Evolutionary conservation across 1,139 yeast species (phyloP).

Genomic region (Suhomyces ambrosiae): DNA sequence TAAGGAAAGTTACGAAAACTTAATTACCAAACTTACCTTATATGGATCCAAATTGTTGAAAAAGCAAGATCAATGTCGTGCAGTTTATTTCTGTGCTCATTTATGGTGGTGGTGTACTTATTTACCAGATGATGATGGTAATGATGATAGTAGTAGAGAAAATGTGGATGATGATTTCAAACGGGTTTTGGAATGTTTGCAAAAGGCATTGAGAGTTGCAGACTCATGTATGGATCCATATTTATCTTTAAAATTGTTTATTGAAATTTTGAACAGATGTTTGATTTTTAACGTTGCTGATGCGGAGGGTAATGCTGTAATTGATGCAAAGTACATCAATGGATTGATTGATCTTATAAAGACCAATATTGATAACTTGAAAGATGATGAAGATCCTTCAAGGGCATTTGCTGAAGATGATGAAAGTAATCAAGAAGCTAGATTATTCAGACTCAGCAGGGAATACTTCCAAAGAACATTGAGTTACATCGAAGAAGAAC

Average conservation of each 20-base stretch:
- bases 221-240: constrained; percentile 90
- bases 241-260: constrained; percentile 76
- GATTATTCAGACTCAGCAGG: constrained; percentile 33
- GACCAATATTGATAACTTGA: constrained; percentile 66
- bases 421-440: constrained; percentile 37
- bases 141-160: constrained; percentile 11
- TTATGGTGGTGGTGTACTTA: constrained; percentile 88
- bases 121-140: constrained; percentile 23
- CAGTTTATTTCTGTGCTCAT: constrained; percentile 86
- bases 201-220: constrained; percentile 79
- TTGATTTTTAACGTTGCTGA: constrained; percentile 85
- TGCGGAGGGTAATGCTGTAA: constrained; percentile 69
- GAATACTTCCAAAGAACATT: constrained; percentile 65
- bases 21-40: constrained; percentile 82
- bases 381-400: constrained; percentile 26
- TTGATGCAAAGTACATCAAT: constrained; percentile 74
- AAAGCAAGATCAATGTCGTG: constrained; percentile 92
- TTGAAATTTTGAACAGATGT: constrained; percentile 86
- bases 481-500: constrained; percentile 65
- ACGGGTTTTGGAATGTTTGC: constrained; percentile 50
- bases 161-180: constrained; percentile 36
- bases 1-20: constrained; percentile 69
- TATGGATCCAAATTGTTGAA: constrained; percentile 87
- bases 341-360: constrained; percentile 84
- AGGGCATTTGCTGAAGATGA: constrained; percentile 22